These are phyloP conservation scores for Scheffersomyces insectosa DNA, from an alignment of 1,139 yeast species.

Conservation along the genomic window DNA sequence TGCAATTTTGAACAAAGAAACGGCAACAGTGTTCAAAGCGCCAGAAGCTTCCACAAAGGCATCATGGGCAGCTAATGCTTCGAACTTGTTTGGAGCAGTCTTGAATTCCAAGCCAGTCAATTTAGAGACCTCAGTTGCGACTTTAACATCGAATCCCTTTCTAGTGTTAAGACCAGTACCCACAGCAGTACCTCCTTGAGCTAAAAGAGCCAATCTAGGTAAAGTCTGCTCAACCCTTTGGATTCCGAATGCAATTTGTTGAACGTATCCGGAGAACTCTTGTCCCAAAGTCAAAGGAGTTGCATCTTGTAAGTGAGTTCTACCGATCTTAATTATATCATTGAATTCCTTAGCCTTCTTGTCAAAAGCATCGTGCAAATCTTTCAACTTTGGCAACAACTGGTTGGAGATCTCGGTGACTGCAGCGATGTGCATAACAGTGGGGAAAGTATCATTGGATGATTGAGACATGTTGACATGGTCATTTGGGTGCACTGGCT, in stretches of 20 bases:
- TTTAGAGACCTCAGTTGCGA: constrained; percentile 16
- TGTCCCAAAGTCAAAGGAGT: constrained; percentile 23
- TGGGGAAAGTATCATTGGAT: constrained; percentile 23
- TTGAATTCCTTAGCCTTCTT: constrained; percentile 17
- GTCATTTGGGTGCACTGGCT: constrained; percentile 23
- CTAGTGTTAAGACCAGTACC: constrained; percentile 22
- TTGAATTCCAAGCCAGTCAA: constrained; percentile 18
- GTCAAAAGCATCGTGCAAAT: constrained; percentile 17
- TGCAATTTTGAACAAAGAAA: constrained; percentile 21
- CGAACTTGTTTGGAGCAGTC: constrained; percentile 25
- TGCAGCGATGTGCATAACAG: constrained; percentile 24
- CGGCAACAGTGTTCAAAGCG: constrained; percentile 21
- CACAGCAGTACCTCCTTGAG: constrained; percentile 24
- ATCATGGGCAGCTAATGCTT: constrained; percentile 24
- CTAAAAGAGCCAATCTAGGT: constrained; percentile 20
- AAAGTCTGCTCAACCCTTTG: constrained; percentile 17
- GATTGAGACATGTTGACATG: constrained; percentile 23
- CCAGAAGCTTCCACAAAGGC: constrained; percentile 23
- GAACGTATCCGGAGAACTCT: constrained; percentile 22
- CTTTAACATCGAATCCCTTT: constrained; percentile 18
- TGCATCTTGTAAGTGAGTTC: constrained; percentile 24
- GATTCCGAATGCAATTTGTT: constrained; percentile 20
- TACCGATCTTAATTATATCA: constrained; percentile 21
- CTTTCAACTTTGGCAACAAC: constrained; percentile 19
- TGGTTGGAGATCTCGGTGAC: constrained; percentile 17